Conservation (phyloP, 2,329 filamentous ascomycete genomes). For the Aspergillus nomiae region DNA sequence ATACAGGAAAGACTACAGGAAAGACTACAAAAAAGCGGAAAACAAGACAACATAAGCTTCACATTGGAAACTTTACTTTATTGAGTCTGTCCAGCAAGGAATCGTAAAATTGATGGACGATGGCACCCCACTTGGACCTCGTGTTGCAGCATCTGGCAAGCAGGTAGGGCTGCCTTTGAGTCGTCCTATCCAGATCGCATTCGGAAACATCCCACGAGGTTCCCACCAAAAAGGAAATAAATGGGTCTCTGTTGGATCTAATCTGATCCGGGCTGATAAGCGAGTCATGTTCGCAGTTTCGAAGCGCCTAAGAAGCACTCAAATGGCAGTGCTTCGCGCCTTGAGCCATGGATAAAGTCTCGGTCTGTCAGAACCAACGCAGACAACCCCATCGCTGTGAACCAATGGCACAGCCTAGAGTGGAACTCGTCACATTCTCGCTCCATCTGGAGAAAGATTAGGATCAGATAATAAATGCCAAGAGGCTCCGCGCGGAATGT, state of each 20-base stretch:
- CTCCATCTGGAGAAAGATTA: not conserved
- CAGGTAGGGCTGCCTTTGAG: not conserved
- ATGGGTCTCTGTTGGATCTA: not conserved
- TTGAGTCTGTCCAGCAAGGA: not conserved
- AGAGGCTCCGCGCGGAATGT: constrained; percentile 6
- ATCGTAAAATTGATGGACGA: too few species aligned
- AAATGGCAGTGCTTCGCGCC: not conserved
- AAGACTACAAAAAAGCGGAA: not conserved
- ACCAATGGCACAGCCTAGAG: not conserved
- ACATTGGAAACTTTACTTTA: not conserved
- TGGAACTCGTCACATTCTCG: not conserved
- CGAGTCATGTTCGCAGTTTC: not conserved
- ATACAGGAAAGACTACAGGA: not conserved
- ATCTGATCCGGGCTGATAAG: constrained; percentile 4
- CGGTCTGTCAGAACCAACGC: not conserved
- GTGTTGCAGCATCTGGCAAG: not conserved
- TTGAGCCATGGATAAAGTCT: not conserved
- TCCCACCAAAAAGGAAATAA: not conserved
- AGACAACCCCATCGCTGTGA: not conserved
- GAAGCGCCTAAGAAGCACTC: not conserved
- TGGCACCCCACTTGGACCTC: not conserved
- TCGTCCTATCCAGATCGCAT: not conserved
- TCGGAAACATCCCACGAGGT: not conserved
- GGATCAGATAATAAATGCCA: constrained; percentile 20
- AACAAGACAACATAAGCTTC: not conserved